Conservation (phyloP, 495 filamentous ascomycete species). For the Neurospora hispaniola region DNA sequence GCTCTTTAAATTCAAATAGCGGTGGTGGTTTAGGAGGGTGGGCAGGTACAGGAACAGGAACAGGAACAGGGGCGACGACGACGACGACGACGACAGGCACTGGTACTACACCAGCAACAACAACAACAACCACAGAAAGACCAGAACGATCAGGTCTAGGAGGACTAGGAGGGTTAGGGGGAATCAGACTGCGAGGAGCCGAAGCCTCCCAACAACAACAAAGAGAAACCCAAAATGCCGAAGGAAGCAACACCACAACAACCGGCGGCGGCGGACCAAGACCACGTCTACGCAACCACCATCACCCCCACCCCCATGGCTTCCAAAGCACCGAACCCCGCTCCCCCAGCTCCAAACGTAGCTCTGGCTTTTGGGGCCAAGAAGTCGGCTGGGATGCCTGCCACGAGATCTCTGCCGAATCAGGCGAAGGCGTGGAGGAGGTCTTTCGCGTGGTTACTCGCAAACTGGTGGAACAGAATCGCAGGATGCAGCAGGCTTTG, state of each 20-base stretch:
- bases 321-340: conserved; percentile 34
- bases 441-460: conserved; percentile 91
- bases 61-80: conserved; percentile 4
- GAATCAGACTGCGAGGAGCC: not conserved
- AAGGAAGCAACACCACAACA: not conserved
- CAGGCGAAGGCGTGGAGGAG: conserved; percentile 93
- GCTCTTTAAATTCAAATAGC: not conserved
- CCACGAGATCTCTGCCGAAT: conserved; percentile 90
- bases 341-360: conserved; percentile 60
- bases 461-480: conserved; percentile 87
- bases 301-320: not conserved
- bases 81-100: not conserved
- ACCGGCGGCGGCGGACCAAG: not conserved
- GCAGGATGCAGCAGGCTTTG: conserved; percentile 51
- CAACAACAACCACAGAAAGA: not conserved
- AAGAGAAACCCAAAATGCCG: not conserved
- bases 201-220: not conserved
- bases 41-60: conserved; percentile 5
- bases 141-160: not conserved
- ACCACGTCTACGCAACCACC: not conserved
- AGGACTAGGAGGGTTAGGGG: not conserved
- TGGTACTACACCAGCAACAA: not conserved
- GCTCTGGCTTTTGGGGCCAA: conserved; percentile 79
- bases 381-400: conserved; percentile 93
- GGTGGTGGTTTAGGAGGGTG: not conserved